Evolutionary conservation across 2,329 filamentous ascomycete species (phyloP).

Genomic region (Didymella sp.): DNA sequence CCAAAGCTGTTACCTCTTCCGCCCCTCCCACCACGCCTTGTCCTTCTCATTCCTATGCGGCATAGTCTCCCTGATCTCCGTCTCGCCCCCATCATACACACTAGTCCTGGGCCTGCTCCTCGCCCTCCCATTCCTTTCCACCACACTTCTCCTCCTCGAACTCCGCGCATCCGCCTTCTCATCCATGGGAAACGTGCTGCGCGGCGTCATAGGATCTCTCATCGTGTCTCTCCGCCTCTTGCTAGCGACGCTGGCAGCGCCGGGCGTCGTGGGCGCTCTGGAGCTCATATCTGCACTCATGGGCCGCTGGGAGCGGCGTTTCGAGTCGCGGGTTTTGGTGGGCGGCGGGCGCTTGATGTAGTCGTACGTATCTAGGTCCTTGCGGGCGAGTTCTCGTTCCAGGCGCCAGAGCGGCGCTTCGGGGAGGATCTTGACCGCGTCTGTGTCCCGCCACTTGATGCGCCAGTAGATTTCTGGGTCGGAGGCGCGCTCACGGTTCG

Average conservation of each 20-base stretch:
- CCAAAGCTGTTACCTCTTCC: constrained; percentile 3
- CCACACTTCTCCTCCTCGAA: constrained; percentile 9
- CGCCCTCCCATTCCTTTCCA: constrained; percentile 21
- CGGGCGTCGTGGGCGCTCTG: constrained; percentile 2
- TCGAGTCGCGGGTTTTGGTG: constrained; percentile 29
- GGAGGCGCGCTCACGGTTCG: constrained; percentile 32
- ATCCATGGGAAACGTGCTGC: constrained; percentile 30
- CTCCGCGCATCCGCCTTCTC: constrained; percentile 19
- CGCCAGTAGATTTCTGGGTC: constrained; percentile 56
- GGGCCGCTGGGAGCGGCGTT: constrained; percentile 22
- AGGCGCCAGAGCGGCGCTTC: constrained; percentile 56
- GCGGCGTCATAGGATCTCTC: constrained; percentile 35
- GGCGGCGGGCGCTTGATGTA: constrained; percentile 49
- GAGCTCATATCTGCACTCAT: constrained; percentile 27
- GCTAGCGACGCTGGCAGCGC: constrained; percentile 13
- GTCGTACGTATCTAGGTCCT: constrained; percentile 53
- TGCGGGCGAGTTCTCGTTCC: constrained; percentile 52
- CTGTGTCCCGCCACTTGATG: constrained; percentile 44
- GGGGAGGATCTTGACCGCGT: constrained; percentile 51
- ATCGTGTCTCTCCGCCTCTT: constrained; percentile 31
- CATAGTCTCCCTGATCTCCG: constrained; percentile 43
- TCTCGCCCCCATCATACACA: constrained; percentile 41
- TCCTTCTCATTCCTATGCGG: constrained; percentile 45
- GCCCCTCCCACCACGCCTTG: constrained; percentile 47
- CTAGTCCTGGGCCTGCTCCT: constrained; percentile 34